Evolutionary conservation across 1,139 yeast species (phyloP).

Genomic region (Kodamaea derodonti): DNA sequence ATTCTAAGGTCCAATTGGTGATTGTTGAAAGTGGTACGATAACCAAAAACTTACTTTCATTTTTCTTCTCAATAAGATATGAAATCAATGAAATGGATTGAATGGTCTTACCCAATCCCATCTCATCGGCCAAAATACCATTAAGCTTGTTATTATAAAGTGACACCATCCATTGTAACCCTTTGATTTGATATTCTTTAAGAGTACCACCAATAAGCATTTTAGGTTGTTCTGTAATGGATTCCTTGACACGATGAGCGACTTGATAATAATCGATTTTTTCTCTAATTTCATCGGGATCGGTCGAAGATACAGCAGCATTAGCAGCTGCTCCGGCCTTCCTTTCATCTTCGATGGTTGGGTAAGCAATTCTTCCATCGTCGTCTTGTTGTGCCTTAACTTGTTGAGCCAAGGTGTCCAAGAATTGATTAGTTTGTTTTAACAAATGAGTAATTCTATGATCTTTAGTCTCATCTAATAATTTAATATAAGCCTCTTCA

Average conservation of each 20-base stretch:
- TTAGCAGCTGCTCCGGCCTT: slow-evolving; percentile 20
- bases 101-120: slow-evolving; percentile 89
- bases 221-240: slow-evolving; percentile 58
- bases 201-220: slow-evolving; percentile 80
- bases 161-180: slow-evolving; percentile 98
- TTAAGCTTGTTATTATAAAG: slow-evolving; percentile 87
- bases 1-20: slow-evolving; percentile 82
- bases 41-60: slow-evolving; percentile 69
- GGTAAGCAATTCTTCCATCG: slow-evolving; percentile 12
- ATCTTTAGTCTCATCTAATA: slow-evolving; percentile 78
- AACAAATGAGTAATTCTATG: slow-evolving; percentile 77
- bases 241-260: slow-evolving; percentile 71
- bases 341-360: slow-evolving; percentile 15
- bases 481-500: slow-evolving; percentile 78
- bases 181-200: slow-evolving; percentile 91
- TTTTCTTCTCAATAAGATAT: slow-evolving; percentile 67
- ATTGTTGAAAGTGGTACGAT: slow-evolving; percentile 82
- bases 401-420: slow-evolving; percentile 73
- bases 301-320: slow-evolving; percentile 17
- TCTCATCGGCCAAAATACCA: slow-evolving; percentile 93
- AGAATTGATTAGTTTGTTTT: slow-evolving; percentile 72
- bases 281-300: slow-evolving; percentile 49
- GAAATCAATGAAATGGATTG: slow-evolving; percentile 78
- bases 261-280: slow-evolving; percentile 75
- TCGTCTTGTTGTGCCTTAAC: slow-evolving; percentile 72